phyloP scores from a whole-genome alignment of 208 protist species.

The Strigomonas culicis region DNA sequence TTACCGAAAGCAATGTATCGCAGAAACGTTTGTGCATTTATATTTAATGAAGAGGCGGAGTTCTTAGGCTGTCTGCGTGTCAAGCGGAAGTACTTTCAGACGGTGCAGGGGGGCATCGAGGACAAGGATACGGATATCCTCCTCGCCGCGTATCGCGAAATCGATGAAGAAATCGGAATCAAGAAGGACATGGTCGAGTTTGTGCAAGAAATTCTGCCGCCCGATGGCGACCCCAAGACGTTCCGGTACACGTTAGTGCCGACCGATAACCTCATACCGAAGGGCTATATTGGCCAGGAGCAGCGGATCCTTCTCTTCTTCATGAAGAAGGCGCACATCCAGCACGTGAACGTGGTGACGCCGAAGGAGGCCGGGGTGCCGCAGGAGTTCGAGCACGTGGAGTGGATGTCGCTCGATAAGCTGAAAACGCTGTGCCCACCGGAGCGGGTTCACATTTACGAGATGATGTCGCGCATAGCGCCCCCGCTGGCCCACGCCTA shows the following conservation, averaged over 20 bases:
- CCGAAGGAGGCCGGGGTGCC: slow-evolving; percentile 34
- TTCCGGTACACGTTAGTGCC: slow-evolving; percentile 55
- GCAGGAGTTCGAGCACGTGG: slow-evolving; percentile 53
- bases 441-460: slow-evolving; percentile 68
- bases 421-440: slow-evolving; percentile 21
- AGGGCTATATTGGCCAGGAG: slow-evolving; percentile 66
- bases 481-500: too few relatives aligned
- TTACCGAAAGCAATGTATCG: slow-evolving; percentile 51
- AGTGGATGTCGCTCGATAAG: slow-evolving; percentile 43
- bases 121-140: slow-evolving; percentile 46
- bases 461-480: slow-evolving; percentile 2
- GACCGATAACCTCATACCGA: slow-evolving; percentile 49
- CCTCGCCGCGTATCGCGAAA: slow-evolving; percentile 55
- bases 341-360: slow-evolving; percentile 52
- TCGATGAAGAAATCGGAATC: slow-evolving; percentile 76
- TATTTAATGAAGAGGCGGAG: slow-evolving; percentile 66
- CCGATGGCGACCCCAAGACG: slow-evolving; percentile 48
- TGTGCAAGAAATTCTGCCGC: slow-evolving; percentile 63
- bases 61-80: slow-evolving; percentile 64
- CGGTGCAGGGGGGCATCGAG: slow-evolving; percentile 80
- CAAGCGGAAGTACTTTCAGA: slow-evolving; percentile 38
- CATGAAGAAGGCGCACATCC: slow-evolving; percentile 30
- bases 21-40: slow-evolving; percentile 66
- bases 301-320: slow-evolving; percentile 79
- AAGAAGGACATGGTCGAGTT: slow-evolving; percentile 41